Evolutionary conservation across 176 grass and related monocot species (phyloP).

Genomic region (Lolium rigidum): DNA sequence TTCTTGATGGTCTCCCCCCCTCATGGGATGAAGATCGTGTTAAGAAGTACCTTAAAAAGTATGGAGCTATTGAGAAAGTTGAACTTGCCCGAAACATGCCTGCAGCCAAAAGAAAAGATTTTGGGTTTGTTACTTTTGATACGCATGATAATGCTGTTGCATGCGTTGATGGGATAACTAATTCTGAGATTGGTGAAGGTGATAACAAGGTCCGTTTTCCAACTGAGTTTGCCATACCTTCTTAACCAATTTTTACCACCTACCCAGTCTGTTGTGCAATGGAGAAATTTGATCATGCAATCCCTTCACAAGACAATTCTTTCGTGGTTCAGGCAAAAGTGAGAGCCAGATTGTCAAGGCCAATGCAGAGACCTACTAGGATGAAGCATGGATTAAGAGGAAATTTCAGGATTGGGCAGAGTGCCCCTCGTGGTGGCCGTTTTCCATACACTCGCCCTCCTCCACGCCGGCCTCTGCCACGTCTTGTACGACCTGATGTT

Average conservation of each 20-base stretch:
- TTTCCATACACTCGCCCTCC: conserved; percentile 57
- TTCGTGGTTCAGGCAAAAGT: conserved; percentile 70
- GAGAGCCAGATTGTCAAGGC: conserved; percentile 83
- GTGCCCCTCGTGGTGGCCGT: conserved; percentile 53
- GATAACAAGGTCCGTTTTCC: conserved; percentile 67
- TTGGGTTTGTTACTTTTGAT: conserved; percentile 98
- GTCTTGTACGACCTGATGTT: conserved; percentile 44
- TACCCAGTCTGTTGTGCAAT: conserved; percentile 9
- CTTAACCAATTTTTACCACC: background rate
- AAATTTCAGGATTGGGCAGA: conserved; percentile 73
- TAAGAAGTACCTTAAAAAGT: conserved; percentile 90
- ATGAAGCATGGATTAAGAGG: conserved; percentile 72
- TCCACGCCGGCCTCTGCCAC: conserved; percentile 50
- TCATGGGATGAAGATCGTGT: conserved; percentile 88
- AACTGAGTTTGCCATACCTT: conserved; percentile 3
- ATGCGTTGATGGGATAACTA: conserved; percentile 77
- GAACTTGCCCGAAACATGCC: conserved; percentile 98
- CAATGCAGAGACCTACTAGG: conserved; percentile 81
- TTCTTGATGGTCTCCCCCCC: conserved; percentile 85
- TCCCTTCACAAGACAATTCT: conserved; percentile 8
- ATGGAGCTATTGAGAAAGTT: conserved; percentile 85
- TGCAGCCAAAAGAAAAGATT: conserved; percentile 93
- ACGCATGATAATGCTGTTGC: conserved; percentile 85
- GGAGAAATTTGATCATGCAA: background rate
- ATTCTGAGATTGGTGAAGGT: conserved; percentile 72